Evolutionary conservation across 2,329 filamentous ascomycete genomes (phyloP).

Genomic region (Rhynchosporium graminicola): DNA sequence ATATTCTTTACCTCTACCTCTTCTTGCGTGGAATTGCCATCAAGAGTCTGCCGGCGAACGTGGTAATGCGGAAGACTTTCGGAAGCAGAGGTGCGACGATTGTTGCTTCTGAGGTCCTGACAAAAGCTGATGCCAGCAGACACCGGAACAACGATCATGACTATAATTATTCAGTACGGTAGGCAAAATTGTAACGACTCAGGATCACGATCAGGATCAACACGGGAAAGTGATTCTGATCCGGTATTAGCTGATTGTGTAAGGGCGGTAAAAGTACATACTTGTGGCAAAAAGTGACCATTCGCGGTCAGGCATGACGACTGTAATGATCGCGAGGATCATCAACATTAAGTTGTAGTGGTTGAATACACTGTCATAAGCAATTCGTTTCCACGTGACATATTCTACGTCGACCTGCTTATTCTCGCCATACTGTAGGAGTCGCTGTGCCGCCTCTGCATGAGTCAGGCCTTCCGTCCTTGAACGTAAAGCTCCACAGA

Average conservation of each 20-base stretch:
- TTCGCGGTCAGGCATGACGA: constrained; percentile 11
- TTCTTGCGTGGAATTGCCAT: background rate
- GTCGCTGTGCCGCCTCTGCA: constrained; percentile 13
- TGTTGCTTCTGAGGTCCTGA: constrained; percentile 3
- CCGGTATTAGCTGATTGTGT: too few species aligned
- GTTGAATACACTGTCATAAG: background rate
- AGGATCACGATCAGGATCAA: too few species aligned
- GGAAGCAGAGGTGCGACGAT: background rate
- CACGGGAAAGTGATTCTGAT: too few species aligned
- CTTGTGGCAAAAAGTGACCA: constrained; percentile 13
- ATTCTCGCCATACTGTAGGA: constrained; percentile 15
- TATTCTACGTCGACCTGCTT: background rate
- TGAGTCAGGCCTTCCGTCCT: constrained; percentile 12
- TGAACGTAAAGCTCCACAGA: background rate
- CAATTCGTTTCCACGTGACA: background rate
- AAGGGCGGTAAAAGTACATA: too few species aligned
- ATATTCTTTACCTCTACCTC: constrained; percentile 10
- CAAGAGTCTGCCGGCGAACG: background rate
- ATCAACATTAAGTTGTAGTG: constrained; percentile 17
- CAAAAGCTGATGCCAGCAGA: background rate
- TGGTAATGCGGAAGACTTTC: background rate
- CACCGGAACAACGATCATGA: constrained; percentile 6
- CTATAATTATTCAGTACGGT: too few species aligned
- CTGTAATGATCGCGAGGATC: constrained; percentile 14
- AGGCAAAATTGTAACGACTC: too few species aligned